Evolutionary conservation across 2,329 filamentous ascomycete genomes (phyloP).

Genomic region (Claviceps quebecensis): DNA sequence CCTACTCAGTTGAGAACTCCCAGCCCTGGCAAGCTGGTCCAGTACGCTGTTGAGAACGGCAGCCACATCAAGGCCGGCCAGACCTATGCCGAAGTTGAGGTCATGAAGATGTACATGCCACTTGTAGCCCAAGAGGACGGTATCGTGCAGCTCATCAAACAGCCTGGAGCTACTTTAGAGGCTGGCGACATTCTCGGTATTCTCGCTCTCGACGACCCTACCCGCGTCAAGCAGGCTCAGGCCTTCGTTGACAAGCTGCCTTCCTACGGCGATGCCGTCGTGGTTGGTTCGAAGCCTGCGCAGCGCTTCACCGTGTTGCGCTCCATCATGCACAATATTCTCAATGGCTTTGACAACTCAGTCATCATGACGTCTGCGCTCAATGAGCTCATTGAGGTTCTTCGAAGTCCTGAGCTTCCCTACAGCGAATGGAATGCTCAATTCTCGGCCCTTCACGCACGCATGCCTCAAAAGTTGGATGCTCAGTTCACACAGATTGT

Average conservation of each 20-base stretch:
- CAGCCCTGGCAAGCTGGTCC: slow-evolving; percentile 93
- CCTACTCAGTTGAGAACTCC: slow-evolving; percentile 92
- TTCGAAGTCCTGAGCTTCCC: slow-evolving; percentile 78
- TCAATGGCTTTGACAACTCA: slow-evolving; percentile 91
- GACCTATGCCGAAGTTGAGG: slow-evolving; percentile 91
- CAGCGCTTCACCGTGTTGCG: slow-evolving; percentile 71
- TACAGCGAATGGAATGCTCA: slow-evolving; percentile 96
- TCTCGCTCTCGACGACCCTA: slow-evolving; percentile 84
- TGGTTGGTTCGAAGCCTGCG: slow-evolving; percentile 81
- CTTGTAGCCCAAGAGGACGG: slow-evolving; percentile 89
- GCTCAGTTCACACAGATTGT: slow-evolving; percentile 69
- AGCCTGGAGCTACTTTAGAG: slow-evolving; percentile 92
- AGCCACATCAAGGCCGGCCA: slow-evolving; percentile 86
- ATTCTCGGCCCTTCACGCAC: slow-evolving; percentile 88
- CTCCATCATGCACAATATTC: slow-evolving; percentile 72
- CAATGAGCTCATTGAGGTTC: slow-evolving; percentile 77
- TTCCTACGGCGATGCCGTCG: slow-evolving; percentile 69
- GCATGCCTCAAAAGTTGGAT: slow-evolving; percentile 93
- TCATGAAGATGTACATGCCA: slow-evolving; percentile 99
- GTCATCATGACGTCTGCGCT: slow-evolving; percentile 84
- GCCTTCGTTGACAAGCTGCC: slow-evolving; percentile 87
- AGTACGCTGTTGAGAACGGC: slow-evolving; percentile 92
- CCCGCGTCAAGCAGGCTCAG: slow-evolving; percentile 90
- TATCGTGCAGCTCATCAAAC: slow-evolving; percentile 96
- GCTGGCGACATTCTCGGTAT: slow-evolving; percentile 98